Base-by-base conservation (phyloP, 441 rosid species). In the Breynia disticha region DNA sequence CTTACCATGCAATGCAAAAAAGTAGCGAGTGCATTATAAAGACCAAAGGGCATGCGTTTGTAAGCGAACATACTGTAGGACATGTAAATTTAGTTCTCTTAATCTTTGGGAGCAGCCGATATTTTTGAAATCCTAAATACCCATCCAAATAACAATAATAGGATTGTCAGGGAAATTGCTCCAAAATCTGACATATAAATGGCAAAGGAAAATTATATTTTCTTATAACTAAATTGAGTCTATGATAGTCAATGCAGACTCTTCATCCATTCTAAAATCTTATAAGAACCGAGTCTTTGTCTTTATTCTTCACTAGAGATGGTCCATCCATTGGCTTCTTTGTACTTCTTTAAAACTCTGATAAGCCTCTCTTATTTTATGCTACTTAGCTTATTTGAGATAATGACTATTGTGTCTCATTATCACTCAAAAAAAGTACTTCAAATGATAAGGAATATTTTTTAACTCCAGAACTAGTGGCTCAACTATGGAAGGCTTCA, bases 191-290 rank as follows among this genome's bases (percentile, higher is more conserved):
- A 10, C 28, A 39, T 15, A 51, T 14, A 13, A 51, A 51, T 3
- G 38, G 55, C 14, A 22, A 16, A 4, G 55, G 38, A 21, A 51
- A 51, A 24, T 51, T 39, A 17, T 51, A n/a, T 28, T 51, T 51
- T 17, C 55, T 8, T 3, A 16, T 51, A 4, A 8, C 55, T 11
- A 17, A 14, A 44, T 44, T 44, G 14, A 44, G 47, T 11, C 15
- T 44, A 1, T 3, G 3, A 3, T 44, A 44, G 14, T 44, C 47
- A 3, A 44, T 44, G 14, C 47, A 44, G 1, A 44, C 8, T 5
- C 15, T 7, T 16, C 47, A 44, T 3, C 47, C 47, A 44, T 44
- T 44, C 3, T 44, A 16, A 11, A 44, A 1, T 44, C 47, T 15
- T 17, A 12, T 44, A 13, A 16, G 47, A 14, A 44, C 17, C 47